Base-by-base conservation (phyloP, 169 alveolate genomes). In the Plasmodium fragile region DNA sequence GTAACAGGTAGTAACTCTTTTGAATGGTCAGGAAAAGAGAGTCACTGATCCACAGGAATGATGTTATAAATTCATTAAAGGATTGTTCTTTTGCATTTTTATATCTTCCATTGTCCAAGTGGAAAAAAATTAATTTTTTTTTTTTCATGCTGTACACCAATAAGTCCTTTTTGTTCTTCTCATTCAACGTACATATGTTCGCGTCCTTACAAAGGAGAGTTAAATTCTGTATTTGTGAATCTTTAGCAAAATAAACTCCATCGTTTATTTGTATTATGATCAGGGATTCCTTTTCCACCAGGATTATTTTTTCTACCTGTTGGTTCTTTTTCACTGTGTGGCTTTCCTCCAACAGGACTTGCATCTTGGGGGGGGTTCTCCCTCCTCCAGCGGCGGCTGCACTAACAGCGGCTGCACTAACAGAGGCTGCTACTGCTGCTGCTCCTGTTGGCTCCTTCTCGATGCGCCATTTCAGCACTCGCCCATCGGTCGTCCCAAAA, bases 141-240 rank as follows among this genome's bases (percentile, higher is more conserved):
- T 89, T 89, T 43, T 89, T 89, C 28, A 65, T 65, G 36, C 79
- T 28, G 32, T 59, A 75, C 25, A 89, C 43, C 59, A 89, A 34
- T 53, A 89, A 30, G 3, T 89, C 94, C 0, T 13, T 28, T 59
- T 25, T 32, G n/a, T 36, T 78, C 34, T 22, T 55, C 32, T 89
- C 94, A 79, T 89, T 78, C 32, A 89, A 3, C 2, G 49, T 39
- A 34, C 65, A 75, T 25, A 25, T 10, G 1, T 18, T 11, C 0
- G 81, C 82, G 81, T 89, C 69, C 70, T 89, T 89, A 30, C 55
- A 36, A 18, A 89, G 79, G 25, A 89, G 3, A n/a, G 25, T 89
- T 77, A 55, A 34, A 22, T 11, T 53, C 0, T 55, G 49, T 2
- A 89, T 25, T 2, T 18, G 45, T 4, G 13, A 7, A 25, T 89